These are phyloP conservation scores for Orobanche coerulescens DNA, from an alignment of 257 asterid genomes.

Conservation along the genomic window DNA sequence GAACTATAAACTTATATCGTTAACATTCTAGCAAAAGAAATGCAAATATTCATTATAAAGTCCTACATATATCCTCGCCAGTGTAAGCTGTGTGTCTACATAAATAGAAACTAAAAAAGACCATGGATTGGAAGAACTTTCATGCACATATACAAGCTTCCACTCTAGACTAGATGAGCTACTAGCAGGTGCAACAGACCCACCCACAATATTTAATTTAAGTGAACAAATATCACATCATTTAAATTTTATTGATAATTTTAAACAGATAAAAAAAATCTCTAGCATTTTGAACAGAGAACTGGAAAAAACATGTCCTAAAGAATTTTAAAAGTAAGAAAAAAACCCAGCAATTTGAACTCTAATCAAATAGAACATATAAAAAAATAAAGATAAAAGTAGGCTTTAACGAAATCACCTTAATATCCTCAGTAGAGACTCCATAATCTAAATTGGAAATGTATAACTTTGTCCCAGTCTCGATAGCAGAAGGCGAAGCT, in stretches of 20 bases:
- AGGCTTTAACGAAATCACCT: slow-evolving; percentile 33
- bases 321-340: not conserved
- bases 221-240: not conserved
- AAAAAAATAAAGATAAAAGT: not conserved
- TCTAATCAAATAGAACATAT: not conserved
- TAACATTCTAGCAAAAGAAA: not conserved
- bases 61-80: not conserved
- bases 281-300: not conserved
- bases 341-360: not conserved
- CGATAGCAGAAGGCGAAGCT: slow-evolving; percentile 58
- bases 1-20: not conserved
- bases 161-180: not conserved
- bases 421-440: slow-evolving; percentile 83
- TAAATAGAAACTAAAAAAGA: not conserved
- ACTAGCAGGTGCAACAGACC: slow-evolving; percentile 6
- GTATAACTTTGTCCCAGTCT: slow-evolving; percentile 95
- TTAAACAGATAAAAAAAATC: not conserved
- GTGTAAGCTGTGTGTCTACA: not conserved
- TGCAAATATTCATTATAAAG: not conserved
- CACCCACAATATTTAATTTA: not conserved
- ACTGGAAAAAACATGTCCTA: not conserved
- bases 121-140: not conserved
- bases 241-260: not conserved
- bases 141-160: not conserved
- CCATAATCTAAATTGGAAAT: slow-evolving; percentile 88